phyloP scores from a whole-genome alignment of 305 asterid genomes.

The Solanum hybrid region DNA sequence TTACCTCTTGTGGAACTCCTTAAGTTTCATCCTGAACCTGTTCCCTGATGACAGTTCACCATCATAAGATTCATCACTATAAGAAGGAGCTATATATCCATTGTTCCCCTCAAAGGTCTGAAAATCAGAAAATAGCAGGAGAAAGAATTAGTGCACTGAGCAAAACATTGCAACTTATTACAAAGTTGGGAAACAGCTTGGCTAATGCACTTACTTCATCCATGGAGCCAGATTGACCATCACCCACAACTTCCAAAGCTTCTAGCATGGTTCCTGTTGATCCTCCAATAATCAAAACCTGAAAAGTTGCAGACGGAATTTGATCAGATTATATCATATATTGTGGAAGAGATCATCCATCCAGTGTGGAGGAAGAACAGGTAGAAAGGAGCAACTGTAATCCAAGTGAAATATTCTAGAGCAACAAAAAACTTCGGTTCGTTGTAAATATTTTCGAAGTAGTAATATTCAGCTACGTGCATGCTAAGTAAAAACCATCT shows the following conservation, averaged over 20 bases:
- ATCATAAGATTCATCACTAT: slow-evolving; percentile 43
- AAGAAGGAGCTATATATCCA: slow-evolving; percentile 70
- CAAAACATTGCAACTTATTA: background rate
- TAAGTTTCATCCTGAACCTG: slow-evolving; percentile 86
- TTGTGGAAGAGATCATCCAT: slow-evolving; percentile 1
- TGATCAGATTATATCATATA: background rate
- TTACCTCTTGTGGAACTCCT: slow-evolving; percentile 80
- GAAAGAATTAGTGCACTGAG: background rate
- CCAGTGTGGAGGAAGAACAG: background rate
- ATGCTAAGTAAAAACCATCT: background rate
- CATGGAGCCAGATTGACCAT: slow-evolving; percentile 49
- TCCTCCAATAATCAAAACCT: slow-evolving; percentile 98
- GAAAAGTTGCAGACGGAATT: slow-evolving; percentile 16
- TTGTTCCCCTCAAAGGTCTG: slow-evolving; percentile 67
- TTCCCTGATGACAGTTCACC: slow-evolving; percentile 80
- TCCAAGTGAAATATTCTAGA: background rate
- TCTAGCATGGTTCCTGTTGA: slow-evolving; percentile 99
- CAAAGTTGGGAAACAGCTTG: background rate
- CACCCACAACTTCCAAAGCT: slow-evolving; percentile 90
- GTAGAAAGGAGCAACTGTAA: background rate
- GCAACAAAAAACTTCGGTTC: background rate
- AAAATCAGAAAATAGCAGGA: slow-evolving; percentile 6
- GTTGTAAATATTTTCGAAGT: background rate
- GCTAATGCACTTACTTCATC: slow-evolving; percentile 44
- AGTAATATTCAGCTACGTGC: background rate